phyloP scores from a whole-genome alignment of 2,329 filamentous ascomycete genomes.

The Pyrenochaeta sp. region DNA sequence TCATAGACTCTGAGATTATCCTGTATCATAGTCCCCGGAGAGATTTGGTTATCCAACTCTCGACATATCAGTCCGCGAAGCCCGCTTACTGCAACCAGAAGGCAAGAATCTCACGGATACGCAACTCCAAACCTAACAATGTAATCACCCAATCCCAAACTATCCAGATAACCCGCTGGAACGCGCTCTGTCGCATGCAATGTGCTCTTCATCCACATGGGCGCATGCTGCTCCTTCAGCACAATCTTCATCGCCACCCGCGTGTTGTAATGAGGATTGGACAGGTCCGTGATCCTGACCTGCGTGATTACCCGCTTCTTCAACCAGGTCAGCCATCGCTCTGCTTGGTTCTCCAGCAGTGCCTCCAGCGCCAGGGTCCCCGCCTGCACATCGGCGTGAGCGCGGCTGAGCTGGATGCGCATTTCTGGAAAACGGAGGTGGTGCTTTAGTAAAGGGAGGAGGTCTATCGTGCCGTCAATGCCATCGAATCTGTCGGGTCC shows the following conservation, averaged over 20 bases:
- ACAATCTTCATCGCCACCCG: slow-evolving; percentile 11
- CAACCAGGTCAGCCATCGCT: slow-evolving; percentile 20
- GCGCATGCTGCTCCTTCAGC: slow-evolving; percentile 22
- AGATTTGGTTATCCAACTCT: too few species aligned
- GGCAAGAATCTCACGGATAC: too few species aligned
- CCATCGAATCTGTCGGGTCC: slow-evolving; percentile 7
- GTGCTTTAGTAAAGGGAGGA: slow-evolving; percentile 26
- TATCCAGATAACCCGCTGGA: slow-evolving; percentile 1
- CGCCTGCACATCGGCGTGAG: neutral
- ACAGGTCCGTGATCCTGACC: slow-evolving; percentile 8
- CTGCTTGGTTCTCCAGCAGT: slow-evolving; percentile 21
- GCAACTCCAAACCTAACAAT: too few species aligned
- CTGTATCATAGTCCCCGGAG: too few species aligned
- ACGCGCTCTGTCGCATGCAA: neutral
- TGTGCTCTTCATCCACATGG: slow-evolving; percentile 23
- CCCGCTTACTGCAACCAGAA: too few species aligned
- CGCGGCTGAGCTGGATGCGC: too few species aligned
- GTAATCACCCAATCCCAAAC: slow-evolving; percentile 8
- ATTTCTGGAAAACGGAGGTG: neutral
- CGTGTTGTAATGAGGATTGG: neutral
- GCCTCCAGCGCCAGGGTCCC: slow-evolving; percentile 3
- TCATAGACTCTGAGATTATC: too few species aligned
- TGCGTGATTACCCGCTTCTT: slow-evolving; percentile 15
- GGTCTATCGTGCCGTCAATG: too few species aligned
- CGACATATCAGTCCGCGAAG: too few species aligned